These are phyloP conservation scores for Hydnomerulius pinastri DNA, from an alignment of 768 basidiomycete genomes.

Conservation along the genomic window DNA sequence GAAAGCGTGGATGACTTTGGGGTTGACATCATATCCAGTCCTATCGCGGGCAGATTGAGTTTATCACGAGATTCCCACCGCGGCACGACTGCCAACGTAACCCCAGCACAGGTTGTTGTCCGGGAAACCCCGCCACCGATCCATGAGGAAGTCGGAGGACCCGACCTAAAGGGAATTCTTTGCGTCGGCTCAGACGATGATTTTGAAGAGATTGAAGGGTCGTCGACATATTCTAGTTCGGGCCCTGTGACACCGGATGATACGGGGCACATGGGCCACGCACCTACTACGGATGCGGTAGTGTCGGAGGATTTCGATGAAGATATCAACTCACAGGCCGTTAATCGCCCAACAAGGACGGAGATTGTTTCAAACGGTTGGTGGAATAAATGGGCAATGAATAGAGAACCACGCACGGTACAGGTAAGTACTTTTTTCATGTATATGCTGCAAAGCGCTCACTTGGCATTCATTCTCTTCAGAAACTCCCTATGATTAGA, in stretches of 20 bases:
- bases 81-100: conserved; percentile 1
- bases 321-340: conserved; percentile 22
- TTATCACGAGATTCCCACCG: conserved; percentile 12
- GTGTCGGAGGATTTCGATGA: conserved; percentile 33
- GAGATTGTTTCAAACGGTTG: conserved; percentile 49
- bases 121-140: conserved; percentile 29
- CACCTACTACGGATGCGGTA: conserved; percentile 13
- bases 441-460: conserved; percentile 8
- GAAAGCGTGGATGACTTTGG: conserved; percentile 45
- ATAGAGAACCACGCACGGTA: conserved; percentile 15
- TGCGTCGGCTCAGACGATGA: conserved; percentile 47
- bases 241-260: conserved; percentile 37
- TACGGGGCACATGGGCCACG: conserved; percentile 9
- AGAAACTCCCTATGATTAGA: conserved; percentile 38
- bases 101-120: conserved; percentile 25
- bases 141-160: conserved; percentile 27
- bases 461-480: conserved; percentile 7
- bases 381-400: conserved; percentile 53
- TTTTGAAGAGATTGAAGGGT: conserved; percentile 38
- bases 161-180: conserved; percentile 49
- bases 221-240: conserved; percentile 36
- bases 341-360: conserved; percentile 32
- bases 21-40: conserved; percentile 45
- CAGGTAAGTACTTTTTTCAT: conserved; percentile 23
- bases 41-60: conserved; percentile 23